These are phyloP conservation scores for Curvularia eragrostidis DNA, from an alignment of 2,329 filamentous ascomycete species.

Conservation along the genomic window DNA sequence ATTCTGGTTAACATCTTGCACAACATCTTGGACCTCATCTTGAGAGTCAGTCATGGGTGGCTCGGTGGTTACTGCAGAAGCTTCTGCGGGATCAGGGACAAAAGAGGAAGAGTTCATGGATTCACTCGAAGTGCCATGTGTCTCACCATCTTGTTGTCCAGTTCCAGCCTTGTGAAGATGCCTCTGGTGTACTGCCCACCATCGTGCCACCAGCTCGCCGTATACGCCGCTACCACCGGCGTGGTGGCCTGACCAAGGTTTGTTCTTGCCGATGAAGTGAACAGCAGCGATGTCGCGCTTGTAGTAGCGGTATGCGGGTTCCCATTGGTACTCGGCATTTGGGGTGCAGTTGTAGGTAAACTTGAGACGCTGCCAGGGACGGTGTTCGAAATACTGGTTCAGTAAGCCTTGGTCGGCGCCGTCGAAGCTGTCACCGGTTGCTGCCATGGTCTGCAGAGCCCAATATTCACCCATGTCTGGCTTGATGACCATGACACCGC, in stretches of 20 bases:
- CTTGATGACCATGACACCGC: slow-evolving; percentile 90
- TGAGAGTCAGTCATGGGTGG: slow-evolving; percentile 53
- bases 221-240: slow-evolving; percentile 68
- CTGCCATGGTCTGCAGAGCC: slow-evolving; percentile 81
- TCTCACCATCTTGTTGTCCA: slow-evolving; percentile 13
- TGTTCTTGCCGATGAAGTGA: slow-evolving; percentile 91
- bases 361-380: slow-evolving; percentile 80
- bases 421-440: slow-evolving; percentile 90
- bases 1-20: slow-evolving; percentile 54
- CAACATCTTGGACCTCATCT: slow-evolving; percentile 53
- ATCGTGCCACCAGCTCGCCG: slow-evolving; percentile 81
- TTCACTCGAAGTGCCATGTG: slow-evolving; percentile 17
- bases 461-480: slow-evolving; percentile 89
- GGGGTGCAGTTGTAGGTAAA: slow-evolving; percentile 98
- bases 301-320: slow-evolving; percentile 93
- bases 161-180: slow-evolving; percentile 64
- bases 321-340: slow-evolving; percentile 95
- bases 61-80: slow-evolving; percentile 48
- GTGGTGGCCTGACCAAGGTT: slow-evolving; percentile 73
- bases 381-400: slow-evolving; percentile 89
- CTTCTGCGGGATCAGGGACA: slow-evolving; percentile 35
- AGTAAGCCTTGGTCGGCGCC: slow-evolving; percentile 94
- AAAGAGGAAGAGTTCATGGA: slow-evolving; percentile 18
- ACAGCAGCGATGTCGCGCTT: slow-evolving; percentile 87
- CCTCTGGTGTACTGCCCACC: slow-evolving; percentile 94